Percentiles rank a stretch among this genome's conserved stretches.
Conservation (phyloP, 306 rosid species). For the Prunus campanulata region DNA sequence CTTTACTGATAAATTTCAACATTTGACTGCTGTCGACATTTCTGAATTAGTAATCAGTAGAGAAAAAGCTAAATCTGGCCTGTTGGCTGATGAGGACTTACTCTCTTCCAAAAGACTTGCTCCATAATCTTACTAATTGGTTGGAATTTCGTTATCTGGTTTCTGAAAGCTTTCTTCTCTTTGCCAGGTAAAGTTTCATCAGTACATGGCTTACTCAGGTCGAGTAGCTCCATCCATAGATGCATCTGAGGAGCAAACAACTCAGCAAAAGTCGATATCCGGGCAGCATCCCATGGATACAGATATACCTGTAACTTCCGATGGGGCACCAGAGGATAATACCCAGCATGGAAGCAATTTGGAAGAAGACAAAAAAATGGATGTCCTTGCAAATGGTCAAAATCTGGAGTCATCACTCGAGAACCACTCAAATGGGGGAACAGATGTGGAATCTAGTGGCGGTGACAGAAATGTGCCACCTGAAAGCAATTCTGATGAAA, state of each 20-base stretch:
- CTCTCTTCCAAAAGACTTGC: not conserved
- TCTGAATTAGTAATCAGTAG: not conserved
- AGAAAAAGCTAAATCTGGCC: not conserved
- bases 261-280: conserved; percentile 2
- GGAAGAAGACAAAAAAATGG: conserved; percentile 4
- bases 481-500: conserved; percentile 16
- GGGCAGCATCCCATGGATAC: conserved; percentile 6
- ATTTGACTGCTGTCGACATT: not conserved
- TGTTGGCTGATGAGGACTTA: not conserved
- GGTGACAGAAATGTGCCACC: conserved; percentile 3
- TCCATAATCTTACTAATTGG: not conserved
- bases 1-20: not conserved
- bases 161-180: conserved; percentile 1
- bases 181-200: conserved; percentile 19
- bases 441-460: not conserved
- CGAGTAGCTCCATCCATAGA: not conserved
- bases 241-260: not conserved
- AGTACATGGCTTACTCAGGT: conserved; percentile 16
- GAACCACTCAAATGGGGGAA: conserved; percentile 13
- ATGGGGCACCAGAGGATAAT: not conserved
- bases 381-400: conserved; percentile 15
- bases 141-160: not conserved
- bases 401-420: conserved; percentile 3
- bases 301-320: not conserved
- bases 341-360: not conserved